Percentiles rank a stretch among this genome's conserved stretches.
Evolutionary conservation across 805 yeast genomes (phyloP).

Genomic region (Ogataea pignaliae): DNA sequence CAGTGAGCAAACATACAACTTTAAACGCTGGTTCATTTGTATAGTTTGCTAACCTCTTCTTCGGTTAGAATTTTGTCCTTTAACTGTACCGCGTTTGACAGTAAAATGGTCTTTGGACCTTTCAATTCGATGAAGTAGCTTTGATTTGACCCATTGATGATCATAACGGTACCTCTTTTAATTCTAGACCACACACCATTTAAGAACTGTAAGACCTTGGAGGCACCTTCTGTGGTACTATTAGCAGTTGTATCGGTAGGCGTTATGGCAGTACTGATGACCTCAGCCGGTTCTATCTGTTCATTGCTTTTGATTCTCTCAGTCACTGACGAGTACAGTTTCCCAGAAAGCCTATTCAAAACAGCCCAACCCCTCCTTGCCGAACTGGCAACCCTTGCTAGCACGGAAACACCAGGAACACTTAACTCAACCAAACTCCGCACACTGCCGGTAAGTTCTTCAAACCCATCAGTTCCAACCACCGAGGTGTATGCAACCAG

Average conservation of each 20-base stretch:
- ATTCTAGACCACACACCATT: neutral
- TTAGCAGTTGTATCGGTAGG: neutral
- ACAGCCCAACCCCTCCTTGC: too few species aligned
- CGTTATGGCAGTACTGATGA: neutral
- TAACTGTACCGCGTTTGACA: slow-evolving; percentile 25
- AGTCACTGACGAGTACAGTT: too few species aligned
- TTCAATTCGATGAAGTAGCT: slow-evolving; percentile 23
- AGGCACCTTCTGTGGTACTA: neutral
- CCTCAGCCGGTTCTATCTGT: neutral
- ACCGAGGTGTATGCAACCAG: slow-evolving; percentile 32
- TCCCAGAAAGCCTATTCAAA: too few species aligned
- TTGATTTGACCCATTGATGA: slow-evolving; percentile 17
- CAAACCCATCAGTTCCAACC: neutral
- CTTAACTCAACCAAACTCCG: slow-evolving; percentile 22
- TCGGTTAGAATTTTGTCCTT: slow-evolving; percentile 20
- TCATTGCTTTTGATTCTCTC: too few species aligned
- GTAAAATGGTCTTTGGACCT: slow-evolving; percentile 30
- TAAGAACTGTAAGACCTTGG: neutral
- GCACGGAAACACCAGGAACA: slow-evolving; percentile 17
- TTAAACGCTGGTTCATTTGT: neutral
- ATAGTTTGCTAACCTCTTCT: slow-evolving; percentile 19
- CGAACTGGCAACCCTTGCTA: slow-evolving; percentile 2
- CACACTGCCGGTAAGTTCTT: slow-evolving; percentile 8
- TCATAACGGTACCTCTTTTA: slow-evolving; percentile 5
- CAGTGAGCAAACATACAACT: too few species aligned